These are phyloP conservation scores for Phoma sp. DNA, from an alignment of 2,329 filamentous ascomycete species.

Conservation along the genomic window DNA sequence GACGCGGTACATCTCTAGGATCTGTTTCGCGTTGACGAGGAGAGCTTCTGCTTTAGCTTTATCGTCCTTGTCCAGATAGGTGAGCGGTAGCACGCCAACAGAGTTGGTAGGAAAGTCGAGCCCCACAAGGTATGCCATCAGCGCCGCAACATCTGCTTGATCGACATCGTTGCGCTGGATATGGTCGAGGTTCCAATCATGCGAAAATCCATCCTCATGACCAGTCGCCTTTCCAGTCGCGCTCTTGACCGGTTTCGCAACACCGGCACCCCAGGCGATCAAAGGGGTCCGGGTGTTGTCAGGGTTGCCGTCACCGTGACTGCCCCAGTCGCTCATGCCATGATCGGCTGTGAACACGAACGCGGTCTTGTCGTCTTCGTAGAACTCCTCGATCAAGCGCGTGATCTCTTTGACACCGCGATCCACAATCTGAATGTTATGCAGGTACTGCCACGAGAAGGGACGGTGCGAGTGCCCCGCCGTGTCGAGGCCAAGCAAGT, in stretches of 20 bases:
- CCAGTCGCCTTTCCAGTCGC: slow-evolving; percentile 70
- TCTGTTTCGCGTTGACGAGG: slow-evolving; percentile 81
- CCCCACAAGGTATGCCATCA: slow-evolving; percentile 93
- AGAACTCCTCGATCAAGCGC: slow-evolving; percentile 82
- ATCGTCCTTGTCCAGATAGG: slow-evolving; percentile 74
- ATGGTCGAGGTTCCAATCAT: slow-evolving; percentile 83
- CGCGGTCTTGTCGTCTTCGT: slow-evolving; percentile 79
- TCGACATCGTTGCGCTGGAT: slow-evolving; percentile 87
- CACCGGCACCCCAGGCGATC: slow-evolving; percentile 90
- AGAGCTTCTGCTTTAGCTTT: slow-evolving; percentile 83
- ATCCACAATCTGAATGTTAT: slow-evolving; percentile 95
- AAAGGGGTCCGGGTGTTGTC: slow-evolving; percentile 95
- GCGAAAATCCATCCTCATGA: slow-evolving; percentile 85
- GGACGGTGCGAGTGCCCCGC: slow-evolving; percentile 85
- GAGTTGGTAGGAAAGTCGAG: slow-evolving; percentile 94
- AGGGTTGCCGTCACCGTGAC: slow-evolving; percentile 95
- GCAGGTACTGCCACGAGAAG: slow-evolving; percentile 92
- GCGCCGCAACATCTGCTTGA: slow-evolving; percentile 90
- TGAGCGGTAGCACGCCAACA: slow-evolving; percentile 87
- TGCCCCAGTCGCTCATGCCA: slow-evolving; percentile 99
- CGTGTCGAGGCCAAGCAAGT: slow-evolving; percentile 90
- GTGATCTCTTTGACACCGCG: slow-evolving; percentile 85
- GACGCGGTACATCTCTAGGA: slow-evolving; percentile 94
- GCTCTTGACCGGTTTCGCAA: slow-evolving; percentile 72
- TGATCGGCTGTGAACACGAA: slow-evolving; percentile 98